Base-by-base conservation (phyloP, 371 early-diverging fungal species). In the Mucor irregularis region DNA sequence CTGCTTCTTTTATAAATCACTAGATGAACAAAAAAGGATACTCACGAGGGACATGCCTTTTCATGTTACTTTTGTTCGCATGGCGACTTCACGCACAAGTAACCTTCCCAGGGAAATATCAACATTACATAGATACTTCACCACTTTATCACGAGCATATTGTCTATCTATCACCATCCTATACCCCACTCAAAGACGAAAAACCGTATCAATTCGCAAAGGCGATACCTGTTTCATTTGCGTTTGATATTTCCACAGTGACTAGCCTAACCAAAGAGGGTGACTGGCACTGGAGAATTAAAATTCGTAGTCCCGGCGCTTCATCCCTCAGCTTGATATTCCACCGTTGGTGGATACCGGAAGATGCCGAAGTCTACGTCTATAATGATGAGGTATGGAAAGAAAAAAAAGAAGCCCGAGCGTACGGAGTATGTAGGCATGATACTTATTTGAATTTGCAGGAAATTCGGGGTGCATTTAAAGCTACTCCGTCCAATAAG, bases 261-360 rank as follows among this genome's bases (percentile, higher is more conserved):
- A 29, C 29, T 9, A 28, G 16, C 8, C 26, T 35, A 6, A 17
- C 34, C 19, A 2, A 29, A 9, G 14, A 42, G 11, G 56, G 45
- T 9, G 51, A 35, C 33, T 40, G 46, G 46, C 68, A 62, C 7
- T 76, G 76, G 76, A 67, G 58, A 26, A 60, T 72, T 16, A 68
- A 69, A 48, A 61, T 80, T 26, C 48, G 50, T 9, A 75, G 76
- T 22, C 38, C 53, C 17, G 73, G 65, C 0, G 81, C 81, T 5
- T 43, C 74, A 0, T 80, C 78, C 6, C 43, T 80, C 31, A 80
- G 74, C 39, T 28, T 80, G 45, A 72, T 78, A 34, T 80, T 80
- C 40, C 71, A 73, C 19, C 61, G 68, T 5, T 80, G 68, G 42
- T 53, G 62, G 49, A 48, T 80, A 6, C 75, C 76, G 2, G 44